Evolutionary conservation across 2,329 filamentous ascomycete species (phyloP).

Genomic region (Colletotrichum scovillei): DNA sequence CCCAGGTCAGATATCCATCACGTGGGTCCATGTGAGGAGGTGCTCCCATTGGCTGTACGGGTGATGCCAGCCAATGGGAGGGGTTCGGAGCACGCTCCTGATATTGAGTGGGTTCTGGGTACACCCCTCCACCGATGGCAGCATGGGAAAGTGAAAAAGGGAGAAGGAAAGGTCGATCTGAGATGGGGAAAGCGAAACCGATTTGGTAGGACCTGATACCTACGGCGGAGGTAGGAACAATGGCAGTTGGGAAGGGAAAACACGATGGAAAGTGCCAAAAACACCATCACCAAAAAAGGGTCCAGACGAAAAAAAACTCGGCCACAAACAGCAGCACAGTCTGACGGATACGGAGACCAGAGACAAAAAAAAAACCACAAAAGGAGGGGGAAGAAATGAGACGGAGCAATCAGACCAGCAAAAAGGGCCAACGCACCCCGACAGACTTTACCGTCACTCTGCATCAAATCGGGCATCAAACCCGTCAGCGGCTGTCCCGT

Average conservation of each 20-base stretch:
- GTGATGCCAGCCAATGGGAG: slow-evolving; percentile 20
- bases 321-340: background rate
- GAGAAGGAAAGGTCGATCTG: background rate
- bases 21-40: background rate
- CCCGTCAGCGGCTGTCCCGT: background rate
- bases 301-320: background rate
- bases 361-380: background rate
- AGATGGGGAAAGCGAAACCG: background rate
- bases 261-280: background rate
- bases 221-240: no score
- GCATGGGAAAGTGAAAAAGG: slow-evolving; percentile 6
- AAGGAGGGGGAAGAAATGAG: background rate
- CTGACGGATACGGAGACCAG: background rate
- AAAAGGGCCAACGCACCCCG: background rate
- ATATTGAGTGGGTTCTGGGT: background rate
- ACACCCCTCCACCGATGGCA: background rate
- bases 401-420: background rate
- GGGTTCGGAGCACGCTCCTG: slow-evolving; percentile 30
- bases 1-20: background rate
- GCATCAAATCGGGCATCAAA: background rate
- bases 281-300: background rate
- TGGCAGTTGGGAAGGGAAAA: background rate
- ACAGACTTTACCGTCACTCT: background rate
- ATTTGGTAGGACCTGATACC: background rate
- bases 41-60: slow-evolving; percentile 11